A percentile compares a stretch with the other conserved stretches of the same genome.
Evolutionary conservation across 2,329 filamentous ascomycete species (phyloP).

Genomic region (Alternaria brassicicola): DNA sequence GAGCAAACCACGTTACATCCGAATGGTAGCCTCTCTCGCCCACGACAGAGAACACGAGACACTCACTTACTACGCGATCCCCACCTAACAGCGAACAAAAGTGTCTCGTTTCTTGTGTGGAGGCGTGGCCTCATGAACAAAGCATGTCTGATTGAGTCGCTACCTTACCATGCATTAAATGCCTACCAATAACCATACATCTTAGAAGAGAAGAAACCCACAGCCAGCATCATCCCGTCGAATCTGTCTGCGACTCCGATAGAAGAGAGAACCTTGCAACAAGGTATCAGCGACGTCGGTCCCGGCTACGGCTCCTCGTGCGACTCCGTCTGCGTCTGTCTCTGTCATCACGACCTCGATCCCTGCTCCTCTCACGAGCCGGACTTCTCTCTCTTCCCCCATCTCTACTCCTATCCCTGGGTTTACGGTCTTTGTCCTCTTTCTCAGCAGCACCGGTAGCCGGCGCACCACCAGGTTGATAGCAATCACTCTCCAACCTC

Average conservation of each 20-base stretch:
- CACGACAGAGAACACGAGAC: too few species aligned
- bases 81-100: too few species aligned
- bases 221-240: conserved; percentile 2
- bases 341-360: conserved; percentile 19
- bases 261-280: neutral
- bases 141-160: neutral
- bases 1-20: too few species aligned
- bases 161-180: neutral
- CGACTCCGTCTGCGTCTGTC: conserved; percentile 26
- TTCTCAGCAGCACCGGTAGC: conserved; percentile 11
- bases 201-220: neutral
- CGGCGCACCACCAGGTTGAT: conserved; percentile 29
- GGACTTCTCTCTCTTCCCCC: conserved; percentile 27
- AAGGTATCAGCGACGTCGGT: conserved; percentile 11
- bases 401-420: too few species aligned
- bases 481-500: conserved; percentile 41
- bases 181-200: conserved; percentile 10
- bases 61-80: too few species aligned
- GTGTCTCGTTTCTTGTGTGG: too few species aligned
- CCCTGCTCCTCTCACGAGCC: conserved; percentile 14
- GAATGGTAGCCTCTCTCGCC: too few species aligned
- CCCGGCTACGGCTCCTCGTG: conserved; percentile 26
- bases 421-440: conserved; percentile 29
- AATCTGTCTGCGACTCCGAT: too few species aligned
- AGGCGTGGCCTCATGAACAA: neutral